Evolutionary conservation across 2,329 filamentous ascomycete species (phyloP).

Genomic region (Shiraia bambusicola): DNA sequence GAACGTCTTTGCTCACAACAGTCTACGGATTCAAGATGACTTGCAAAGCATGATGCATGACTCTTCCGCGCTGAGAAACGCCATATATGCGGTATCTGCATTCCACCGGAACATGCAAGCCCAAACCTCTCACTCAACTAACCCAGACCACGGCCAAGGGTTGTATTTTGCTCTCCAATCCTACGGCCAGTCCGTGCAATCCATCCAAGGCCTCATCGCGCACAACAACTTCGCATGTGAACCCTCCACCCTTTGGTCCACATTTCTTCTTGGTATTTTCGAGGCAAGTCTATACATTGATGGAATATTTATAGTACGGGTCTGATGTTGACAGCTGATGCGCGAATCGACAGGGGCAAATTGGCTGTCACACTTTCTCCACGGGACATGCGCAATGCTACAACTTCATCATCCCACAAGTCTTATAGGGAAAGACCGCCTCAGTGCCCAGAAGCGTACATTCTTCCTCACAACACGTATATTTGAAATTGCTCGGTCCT

Average conservation of each 20-base stretch:
- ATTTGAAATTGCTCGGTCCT: slow-evolving; percentile 30
- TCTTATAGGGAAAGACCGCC: slow-evolving; percentile 4
- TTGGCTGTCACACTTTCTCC: slow-evolving; percentile 32
- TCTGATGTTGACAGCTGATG: slow-evolving; percentile 22
- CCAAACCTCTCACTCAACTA: background rate
- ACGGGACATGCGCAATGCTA: slow-evolving; percentile 30
- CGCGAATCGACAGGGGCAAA: slow-evolving; percentile 27
- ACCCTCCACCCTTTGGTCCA: slow-evolving; percentile 27
- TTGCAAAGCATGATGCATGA: slow-evolving; percentile 12
- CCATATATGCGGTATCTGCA: slow-evolving; percentile 20
- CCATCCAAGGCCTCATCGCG: slow-evolving; percentile 15
- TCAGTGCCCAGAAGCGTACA: slow-evolving; percentile 11
- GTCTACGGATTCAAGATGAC: slow-evolving; percentile 8
- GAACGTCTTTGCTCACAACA: slow-evolving; percentile 18
- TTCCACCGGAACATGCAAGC: slow-evolving; percentile 13
- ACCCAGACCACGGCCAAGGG: background rate
- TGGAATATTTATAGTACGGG: too few relatives aligned
- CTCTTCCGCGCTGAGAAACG: slow-evolving; percentile 20
- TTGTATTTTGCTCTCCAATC: slow-evolving; percentile 13
- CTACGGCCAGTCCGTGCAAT: slow-evolving; percentile 20
- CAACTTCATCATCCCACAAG: slow-evolving; percentile 19
- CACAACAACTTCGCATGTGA: slow-evolving; percentile 12
- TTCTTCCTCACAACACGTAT: slow-evolving; percentile 32
- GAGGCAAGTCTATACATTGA: slow-evolving; percentile 16
- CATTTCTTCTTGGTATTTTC: slow-evolving; percentile 28